Conservation (phyloP, 140 eudicot genomes). For the Bidens hawaiensis region DNA sequence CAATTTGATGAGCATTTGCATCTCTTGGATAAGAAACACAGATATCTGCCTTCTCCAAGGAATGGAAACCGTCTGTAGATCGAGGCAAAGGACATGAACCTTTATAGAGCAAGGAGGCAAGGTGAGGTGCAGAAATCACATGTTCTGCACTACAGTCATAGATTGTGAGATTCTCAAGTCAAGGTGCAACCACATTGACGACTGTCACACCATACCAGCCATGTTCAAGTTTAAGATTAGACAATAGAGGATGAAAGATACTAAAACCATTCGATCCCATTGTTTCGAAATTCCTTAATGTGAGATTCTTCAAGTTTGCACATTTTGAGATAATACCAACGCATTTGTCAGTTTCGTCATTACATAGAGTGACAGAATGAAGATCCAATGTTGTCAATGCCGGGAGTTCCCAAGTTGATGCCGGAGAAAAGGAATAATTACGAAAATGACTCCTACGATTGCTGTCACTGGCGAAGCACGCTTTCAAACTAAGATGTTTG, state of each 20-base stretch:
- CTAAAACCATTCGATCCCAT: neutral
- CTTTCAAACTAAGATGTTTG: conserved; percentile 8
- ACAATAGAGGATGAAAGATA: conserved; percentile 7
- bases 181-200: neutral
- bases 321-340: conserved; percentile 10
- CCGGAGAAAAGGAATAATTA: neutral
- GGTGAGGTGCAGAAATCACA: too few relatives aligned
- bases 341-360: neutral
- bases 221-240: neutral
- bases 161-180: neutral
- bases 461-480: too few relatives aligned
- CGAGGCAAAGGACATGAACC: too few relatives aligned
- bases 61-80: neutral
- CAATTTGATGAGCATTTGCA: neutral
- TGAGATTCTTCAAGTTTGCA: conserved; percentile 13
- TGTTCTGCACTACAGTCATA: too few relatives aligned
- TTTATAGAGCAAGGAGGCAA: too few relatives aligned
- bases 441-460: too few relatives aligned
- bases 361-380: neutral
- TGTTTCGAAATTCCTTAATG: neutral
- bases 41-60: conserved; percentile 15
- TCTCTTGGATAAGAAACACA: neutral
- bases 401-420: conserved; percentile 20
- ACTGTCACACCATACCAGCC: neutral
- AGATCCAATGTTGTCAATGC: conserved; percentile 21